Percentiles rank a stretch among this genome's conserved stretches.
phyloP scores from a whole-genome alignment of 495 filamentous ascomycete genomes.

The Penicillium angulare region DNA sequence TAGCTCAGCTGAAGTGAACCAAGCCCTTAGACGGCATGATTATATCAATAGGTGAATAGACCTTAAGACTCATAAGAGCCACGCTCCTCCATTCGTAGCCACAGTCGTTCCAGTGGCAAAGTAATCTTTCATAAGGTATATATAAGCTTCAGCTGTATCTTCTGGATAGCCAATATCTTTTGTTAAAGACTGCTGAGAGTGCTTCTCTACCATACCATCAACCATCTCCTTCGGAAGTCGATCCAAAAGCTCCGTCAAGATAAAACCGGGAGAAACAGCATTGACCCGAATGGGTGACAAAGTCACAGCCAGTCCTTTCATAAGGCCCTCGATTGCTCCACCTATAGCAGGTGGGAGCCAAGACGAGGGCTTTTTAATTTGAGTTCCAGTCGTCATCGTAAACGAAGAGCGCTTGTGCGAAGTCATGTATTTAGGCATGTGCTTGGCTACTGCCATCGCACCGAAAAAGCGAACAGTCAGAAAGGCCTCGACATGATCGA shows the following conservation, averaged over 20 bases:
- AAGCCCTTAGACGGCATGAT: too few relatives aligned
- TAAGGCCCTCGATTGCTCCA: slow-evolving; percentile 41
- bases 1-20: too few relatives aligned
- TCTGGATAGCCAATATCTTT: slow-evolving; percentile 48
- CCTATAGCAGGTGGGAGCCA: slow-evolving; percentile 41
- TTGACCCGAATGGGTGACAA: slow-evolving; percentile 61
- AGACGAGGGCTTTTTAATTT: slow-evolving; percentile 40
- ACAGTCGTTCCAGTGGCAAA: slow-evolving; percentile 50
- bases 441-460: slow-evolving; percentile 54
- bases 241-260: slow-evolving; percentile 53
- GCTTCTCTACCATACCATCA: slow-evolving; percentile 21
- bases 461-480: slow-evolving; percentile 52
- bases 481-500: slow-evolving; percentile 34
- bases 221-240: slow-evolving; percentile 22
- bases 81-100: slow-evolving; percentile 35
- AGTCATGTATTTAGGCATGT: slow-evolving; percentile 42
- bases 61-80: too few relatives aligned
- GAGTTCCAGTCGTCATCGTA: slow-evolving; percentile 52
- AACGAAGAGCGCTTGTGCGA: slow-evolving; percentile 41
- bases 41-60: too few relatives aligned
- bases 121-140: slow-evolving; percentile 62
- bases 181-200: slow-evolving; percentile 33
- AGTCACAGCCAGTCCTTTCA: slow-evolving; percentile 54
- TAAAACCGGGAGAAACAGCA: slow-evolving; percentile 51
- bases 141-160: slow-evolving; percentile 63